Evolutionary conservation across 2,329 filamentous ascomycete genomes (phyloP), one percentile per base, ranked within the genome.

Genomic region (Fusarium paranaense): DNA sequence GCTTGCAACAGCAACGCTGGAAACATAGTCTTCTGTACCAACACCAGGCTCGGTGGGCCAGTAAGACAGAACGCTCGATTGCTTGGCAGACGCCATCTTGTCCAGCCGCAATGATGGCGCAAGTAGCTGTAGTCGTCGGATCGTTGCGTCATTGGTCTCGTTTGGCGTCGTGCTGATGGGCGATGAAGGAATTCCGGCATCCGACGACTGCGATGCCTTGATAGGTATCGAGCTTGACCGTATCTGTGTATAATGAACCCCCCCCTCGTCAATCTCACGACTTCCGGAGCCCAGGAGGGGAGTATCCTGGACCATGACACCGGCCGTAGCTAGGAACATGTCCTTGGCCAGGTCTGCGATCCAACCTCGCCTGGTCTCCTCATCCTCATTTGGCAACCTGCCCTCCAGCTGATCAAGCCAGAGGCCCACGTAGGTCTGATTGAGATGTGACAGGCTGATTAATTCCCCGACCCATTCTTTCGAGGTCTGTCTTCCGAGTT

Each of bases 1-100:
- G 9, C 78, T 81, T 7, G 81, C 83, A 14, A 80, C 66, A 8
- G 80, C 79, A 22, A 85, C 80, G 42, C 82, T 84, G 18, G 84
- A 85, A 4, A 83, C 67, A 63, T 86, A 86, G 45, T 78, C 76
- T 7, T 78, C 76, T 3, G 80, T 80, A 20, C 79, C 76, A 4
- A 81, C 74, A 20, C 83, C 84, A 9, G 81, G 81, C 56, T 84
- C 79, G 2, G 78, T 75, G 1, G 84, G 84, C 85, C 85, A 86
- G 69, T 80, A 80, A 6, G 81, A 78, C 2, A 86, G 75, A 2
- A 85, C 66, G 5, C 70, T 76, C 3, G 81, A 78, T 30, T 77
- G 73, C 37, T 79, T 81, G 20, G 77, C 75, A 8, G 73, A 67
- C 6, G 75, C 77, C 59, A 81, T 66, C 25, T 76, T 78, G 2